Evolutionary conservation across 176 grass and related monocot genomes (phyloP).

Genomic region (Elaeis guineensis): DNA sequence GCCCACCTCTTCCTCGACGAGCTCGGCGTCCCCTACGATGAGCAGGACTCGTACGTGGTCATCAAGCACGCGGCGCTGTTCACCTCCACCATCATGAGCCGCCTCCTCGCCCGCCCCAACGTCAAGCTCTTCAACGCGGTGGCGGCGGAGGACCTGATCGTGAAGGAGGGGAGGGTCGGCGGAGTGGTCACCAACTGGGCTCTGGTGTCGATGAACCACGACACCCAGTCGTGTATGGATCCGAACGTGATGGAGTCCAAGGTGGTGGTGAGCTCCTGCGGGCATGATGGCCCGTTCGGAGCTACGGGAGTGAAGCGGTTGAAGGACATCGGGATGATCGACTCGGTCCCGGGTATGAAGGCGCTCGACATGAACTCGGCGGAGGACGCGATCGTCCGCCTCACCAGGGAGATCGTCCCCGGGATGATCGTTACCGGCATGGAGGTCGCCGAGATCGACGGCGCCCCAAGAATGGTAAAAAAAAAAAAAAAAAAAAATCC

Average conservation of each 20-base stretch:
- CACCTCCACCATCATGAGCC: conserved; percentile 92
- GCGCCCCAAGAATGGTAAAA: conserved; percentile 1
- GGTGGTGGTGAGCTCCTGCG: conserved; percentile 96
- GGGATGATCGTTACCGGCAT: conserved; percentile 77
- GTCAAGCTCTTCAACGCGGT: conserved; percentile 98
- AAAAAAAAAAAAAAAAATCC: neutral
- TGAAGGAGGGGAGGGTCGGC: conserved; percentile 50
- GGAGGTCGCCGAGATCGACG: neutral
- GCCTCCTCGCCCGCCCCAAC: conserved; percentile 67
- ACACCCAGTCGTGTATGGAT: conserved; percentile 99
- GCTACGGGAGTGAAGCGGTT: conserved; percentile 90
- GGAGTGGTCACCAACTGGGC: conserved; percentile 99
- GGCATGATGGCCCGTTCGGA: conserved; percentile 88
- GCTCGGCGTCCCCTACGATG: conserved; percentile 65
- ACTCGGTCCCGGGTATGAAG: conserved; percentile 73
- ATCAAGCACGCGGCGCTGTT: conserved; percentile 91
- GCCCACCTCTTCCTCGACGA: conserved; percentile 91
- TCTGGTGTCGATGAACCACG: conserved; percentile 89
- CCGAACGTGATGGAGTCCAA: conserved; percentile 94
- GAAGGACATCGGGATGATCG: conserved; percentile 89
- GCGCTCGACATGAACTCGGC: conserved; percentile 92
- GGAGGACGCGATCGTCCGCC: conserved; percentile 77
- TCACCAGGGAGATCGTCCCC: conserved; percentile 81
- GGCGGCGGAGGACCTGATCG: conserved; percentile 87
- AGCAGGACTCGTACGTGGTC: conserved; percentile 74